phyloP scores from a whole-genome alignment of 345 rosid genomes.

The Excoecaria agallocha region DNA sequence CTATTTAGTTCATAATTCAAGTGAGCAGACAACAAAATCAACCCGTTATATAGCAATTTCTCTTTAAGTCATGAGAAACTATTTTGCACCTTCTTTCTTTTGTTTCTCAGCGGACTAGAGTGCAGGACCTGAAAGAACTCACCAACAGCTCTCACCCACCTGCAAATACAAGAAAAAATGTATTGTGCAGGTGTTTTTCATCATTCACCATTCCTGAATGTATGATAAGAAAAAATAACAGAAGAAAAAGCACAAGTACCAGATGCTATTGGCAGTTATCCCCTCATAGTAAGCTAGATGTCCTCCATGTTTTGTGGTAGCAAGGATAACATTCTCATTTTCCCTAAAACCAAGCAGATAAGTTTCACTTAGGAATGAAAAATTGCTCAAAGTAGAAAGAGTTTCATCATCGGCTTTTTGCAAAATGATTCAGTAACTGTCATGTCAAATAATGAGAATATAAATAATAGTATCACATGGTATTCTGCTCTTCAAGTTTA shows the following conservation, averaged over 20 bases:
- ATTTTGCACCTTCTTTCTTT: constrained; percentile 25
- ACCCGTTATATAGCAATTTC: too few relatives aligned
- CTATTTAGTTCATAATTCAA: not conserved
- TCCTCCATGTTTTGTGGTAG: constrained; percentile 42
- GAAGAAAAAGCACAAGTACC: constrained; percentile 24
- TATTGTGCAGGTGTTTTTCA: not conserved
- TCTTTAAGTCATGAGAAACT: not conserved
- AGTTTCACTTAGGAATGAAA: not conserved
- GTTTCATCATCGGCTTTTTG: not conserved
- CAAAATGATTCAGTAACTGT: not conserved
- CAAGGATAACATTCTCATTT: constrained; percentile 36
- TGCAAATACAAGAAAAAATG: constrained; percentile 19
- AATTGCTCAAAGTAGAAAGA: not conserved
- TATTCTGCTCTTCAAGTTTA: not conserved
- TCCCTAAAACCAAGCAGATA: constrained; percentile 19
- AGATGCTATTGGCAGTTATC: constrained; percentile 33
- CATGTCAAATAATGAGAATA: not conserved
- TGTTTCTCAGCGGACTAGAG: constrained; percentile 24
- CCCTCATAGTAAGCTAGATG: constrained; percentile 42
- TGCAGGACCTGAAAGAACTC: constrained; percentile 31
- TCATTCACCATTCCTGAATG: not conserved
- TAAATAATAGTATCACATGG: not conserved
- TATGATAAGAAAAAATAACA: not conserved
- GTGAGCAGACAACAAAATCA: not conserved
- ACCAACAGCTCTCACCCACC: constrained; percentile 47